Conservation (phyloP, 805 yeast genomes). For the Monosporozyma aerobia region DNA sequence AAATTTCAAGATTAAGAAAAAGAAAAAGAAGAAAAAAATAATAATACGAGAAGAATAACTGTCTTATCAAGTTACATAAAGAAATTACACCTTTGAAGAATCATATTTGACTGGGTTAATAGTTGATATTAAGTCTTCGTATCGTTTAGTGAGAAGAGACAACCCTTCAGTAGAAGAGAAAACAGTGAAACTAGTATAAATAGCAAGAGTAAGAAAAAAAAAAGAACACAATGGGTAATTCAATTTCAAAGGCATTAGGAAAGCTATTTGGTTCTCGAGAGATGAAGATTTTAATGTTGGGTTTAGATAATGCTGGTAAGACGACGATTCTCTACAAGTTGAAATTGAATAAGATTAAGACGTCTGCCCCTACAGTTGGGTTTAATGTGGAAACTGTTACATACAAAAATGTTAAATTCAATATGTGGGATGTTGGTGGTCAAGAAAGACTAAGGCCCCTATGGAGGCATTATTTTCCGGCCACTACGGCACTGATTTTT, state of each 20-base stretch:
- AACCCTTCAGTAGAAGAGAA: neutral
- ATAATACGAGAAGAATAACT: too few relatives aligned
- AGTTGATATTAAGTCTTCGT: too few relatives aligned
- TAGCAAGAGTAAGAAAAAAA: neutral
- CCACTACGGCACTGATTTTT: constrained; percentile 83
- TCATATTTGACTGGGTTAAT: too few relatives aligned
- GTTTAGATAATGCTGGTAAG: constrained; percentile 89
- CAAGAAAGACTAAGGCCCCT: constrained; percentile 85
- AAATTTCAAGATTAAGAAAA: neutral
- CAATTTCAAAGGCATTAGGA: constrained; percentile 30
- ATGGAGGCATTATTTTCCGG: constrained; percentile 94
- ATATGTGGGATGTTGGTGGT: constrained; percentile 95
- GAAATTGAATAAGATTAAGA: constrained; percentile 62
- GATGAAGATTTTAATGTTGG: constrained; percentile 76
- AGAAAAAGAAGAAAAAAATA: neutral
- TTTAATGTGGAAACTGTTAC: constrained; percentile 85
- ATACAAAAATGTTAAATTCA: constrained; percentile 71
- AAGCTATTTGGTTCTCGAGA: constrained; percentile 46
- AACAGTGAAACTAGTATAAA: neutral
- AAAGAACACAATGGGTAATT: constrained; percentile 23
- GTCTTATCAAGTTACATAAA: too few relatives aligned
- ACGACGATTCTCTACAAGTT: constrained; percentile 79
- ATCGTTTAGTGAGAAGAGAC: too few relatives aligned
- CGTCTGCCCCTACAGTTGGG: constrained; percentile 89
- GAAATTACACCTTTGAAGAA: too few relatives aligned